Conservation (phyloP, 768 basidiomycete genomes). For the Trametes coccinea region DNA sequence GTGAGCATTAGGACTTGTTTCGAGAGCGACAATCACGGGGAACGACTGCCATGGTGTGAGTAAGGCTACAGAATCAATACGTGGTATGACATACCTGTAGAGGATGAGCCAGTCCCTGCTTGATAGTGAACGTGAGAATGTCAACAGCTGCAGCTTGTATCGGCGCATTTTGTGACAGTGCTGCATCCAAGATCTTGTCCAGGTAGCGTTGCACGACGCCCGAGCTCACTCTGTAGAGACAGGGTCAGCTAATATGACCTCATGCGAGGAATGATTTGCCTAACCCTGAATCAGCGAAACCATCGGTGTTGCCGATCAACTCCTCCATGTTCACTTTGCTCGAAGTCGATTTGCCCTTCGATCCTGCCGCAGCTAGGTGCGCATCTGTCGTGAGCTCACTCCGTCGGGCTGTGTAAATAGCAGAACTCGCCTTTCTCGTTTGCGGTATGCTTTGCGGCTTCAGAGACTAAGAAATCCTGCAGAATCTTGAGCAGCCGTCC, state of each 20-base stretch:
- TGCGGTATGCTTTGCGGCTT: conserved; percentile 73
- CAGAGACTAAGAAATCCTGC: conserved; percentile 87
- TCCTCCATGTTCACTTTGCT: conserved; percentile 84
- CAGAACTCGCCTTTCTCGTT: conserved; percentile 61
- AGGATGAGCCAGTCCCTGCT: conserved; percentile 94
- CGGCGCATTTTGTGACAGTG: conserved; percentile 64
- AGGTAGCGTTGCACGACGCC: conserved; percentile 94
- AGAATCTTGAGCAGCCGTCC: conserved; percentile 82
- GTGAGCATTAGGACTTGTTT: conserved; percentile 66
- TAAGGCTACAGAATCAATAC: background rate
- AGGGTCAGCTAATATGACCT: background rate
- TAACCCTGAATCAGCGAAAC: conserved; percentile 96
- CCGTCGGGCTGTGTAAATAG: background rate
- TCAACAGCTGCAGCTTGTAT: conserved; percentile 87
- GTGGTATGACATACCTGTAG: conserved; percentile 58
- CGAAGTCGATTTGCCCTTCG: conserved; percentile 47
- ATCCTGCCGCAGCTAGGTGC: conserved; percentile 4
- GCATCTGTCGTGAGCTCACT: background rate
- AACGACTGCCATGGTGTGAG: conserved; percentile 60
- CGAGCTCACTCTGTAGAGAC: conserved; percentile 74
- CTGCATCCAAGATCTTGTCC: conserved; percentile 75
- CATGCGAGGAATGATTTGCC: conserved; percentile 21
- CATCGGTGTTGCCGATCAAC: conserved; percentile 91
- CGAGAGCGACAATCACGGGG: conserved; percentile 90
- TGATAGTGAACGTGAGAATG: conserved; percentile 88